Conservation (phyloP, 257 asterid genomes). For the Plantago major region DNA sequence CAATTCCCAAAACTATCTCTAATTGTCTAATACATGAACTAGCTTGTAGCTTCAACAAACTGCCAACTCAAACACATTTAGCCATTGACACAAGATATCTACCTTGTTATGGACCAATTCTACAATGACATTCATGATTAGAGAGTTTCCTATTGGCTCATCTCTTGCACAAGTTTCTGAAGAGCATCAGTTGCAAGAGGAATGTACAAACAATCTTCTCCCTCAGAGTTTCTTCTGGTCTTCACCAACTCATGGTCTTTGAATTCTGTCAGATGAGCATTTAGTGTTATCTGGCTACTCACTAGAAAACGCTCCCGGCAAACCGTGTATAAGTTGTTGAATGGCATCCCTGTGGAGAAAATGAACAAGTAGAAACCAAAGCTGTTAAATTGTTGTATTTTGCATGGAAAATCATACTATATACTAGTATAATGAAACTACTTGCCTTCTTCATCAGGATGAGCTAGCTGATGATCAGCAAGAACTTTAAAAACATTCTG, state of each 20-base stretch:
- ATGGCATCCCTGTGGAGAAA: slow-evolving; percentile 64
- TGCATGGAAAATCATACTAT: slow-evolving; percentile 10
- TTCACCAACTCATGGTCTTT: slow-evolving; percentile 93
- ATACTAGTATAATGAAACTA: slow-evolving; percentile 12
- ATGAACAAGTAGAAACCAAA: not conserved
- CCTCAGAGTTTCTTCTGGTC: slow-evolving; percentile 69
- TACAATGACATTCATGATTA: too few species aligned
- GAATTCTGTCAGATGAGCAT: slow-evolving; percentile 88
- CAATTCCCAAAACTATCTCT: too few species aligned
- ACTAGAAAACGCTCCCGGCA: slow-evolving; percentile 87
- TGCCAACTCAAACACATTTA: too few species aligned
- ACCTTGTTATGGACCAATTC: too few species aligned
- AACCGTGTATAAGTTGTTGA: slow-evolving; percentile 54
- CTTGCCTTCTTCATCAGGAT: slow-evolving; percentile 90
- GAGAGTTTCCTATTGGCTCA: slow-evolving; percentile 35
- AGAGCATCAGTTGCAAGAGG: slow-evolving; percentile 81
- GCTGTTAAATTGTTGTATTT: slow-evolving; percentile 8
- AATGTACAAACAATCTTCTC: slow-evolving; percentile 76
- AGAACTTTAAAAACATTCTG: slow-evolving; percentile 76
- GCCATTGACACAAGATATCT: too few species aligned
- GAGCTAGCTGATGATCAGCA: slow-evolving; percentile 72
- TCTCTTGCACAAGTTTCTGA: slow-evolving; percentile 65
- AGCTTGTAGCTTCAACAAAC: too few species aligned
- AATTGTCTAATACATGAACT: too few species aligned
- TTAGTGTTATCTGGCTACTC: slow-evolving; percentile 84